A percentile compares a stretch with the other conserved stretches of the same genome.
Evolutionary conservation across 1,284 basidiomycete species (phyloP).

Genomic region (Pyrrhoderma noxium): DNA sequence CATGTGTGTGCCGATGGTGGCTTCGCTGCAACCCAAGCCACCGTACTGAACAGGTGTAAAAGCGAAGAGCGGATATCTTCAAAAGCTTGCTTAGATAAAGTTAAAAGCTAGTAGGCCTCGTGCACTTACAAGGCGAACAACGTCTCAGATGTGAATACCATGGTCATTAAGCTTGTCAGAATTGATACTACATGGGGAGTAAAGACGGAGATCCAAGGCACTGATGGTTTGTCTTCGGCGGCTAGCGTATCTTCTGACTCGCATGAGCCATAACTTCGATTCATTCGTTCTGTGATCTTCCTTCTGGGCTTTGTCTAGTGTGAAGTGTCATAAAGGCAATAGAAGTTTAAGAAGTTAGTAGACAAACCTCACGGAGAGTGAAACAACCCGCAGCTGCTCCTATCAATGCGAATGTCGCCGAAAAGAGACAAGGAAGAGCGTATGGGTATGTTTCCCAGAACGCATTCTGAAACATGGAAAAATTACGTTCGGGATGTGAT

Average conservation of each 20-base stretch:
- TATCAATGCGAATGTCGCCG: conserved; percentile 19
- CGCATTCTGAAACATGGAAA: conserved; percentile 16
- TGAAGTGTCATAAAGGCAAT: not conserved
- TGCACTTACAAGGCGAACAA: conserved; percentile 18
- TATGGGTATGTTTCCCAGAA: conserved; percentile 23
- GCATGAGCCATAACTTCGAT: not conserved
- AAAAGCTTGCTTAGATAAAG: not conserved
- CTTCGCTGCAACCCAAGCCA: conserved; percentile 22
- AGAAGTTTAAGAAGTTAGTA: not conserved
- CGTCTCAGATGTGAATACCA: conserved; percentile 19
- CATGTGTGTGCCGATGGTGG: conserved; percentile 21
- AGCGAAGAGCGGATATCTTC: conserved; percentile 23
- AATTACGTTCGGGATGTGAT: conserved; percentile 21
- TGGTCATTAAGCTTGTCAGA: conserved; percentile 14
- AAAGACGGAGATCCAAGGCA: conserved; percentile 6
- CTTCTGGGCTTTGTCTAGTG: conserved; percentile 8
- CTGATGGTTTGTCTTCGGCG: not conserved
- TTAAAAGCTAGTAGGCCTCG: not conserved
- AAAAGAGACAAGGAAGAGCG: conserved; percentile 23
- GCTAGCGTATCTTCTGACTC: not conserved
- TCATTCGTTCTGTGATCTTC: not conserved
- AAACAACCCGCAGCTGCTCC: conserved; percentile 18
- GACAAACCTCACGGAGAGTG: conserved; percentile 20
- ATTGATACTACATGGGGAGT: conserved; percentile 14
- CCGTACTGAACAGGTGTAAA: conserved; percentile 23